Percentiles rank a stretch among this genome's conserved stretches.
Evolutionary conservation across 805 yeast species (phyloP).

Genomic region (Middelhovenomyces tepae): DNA sequence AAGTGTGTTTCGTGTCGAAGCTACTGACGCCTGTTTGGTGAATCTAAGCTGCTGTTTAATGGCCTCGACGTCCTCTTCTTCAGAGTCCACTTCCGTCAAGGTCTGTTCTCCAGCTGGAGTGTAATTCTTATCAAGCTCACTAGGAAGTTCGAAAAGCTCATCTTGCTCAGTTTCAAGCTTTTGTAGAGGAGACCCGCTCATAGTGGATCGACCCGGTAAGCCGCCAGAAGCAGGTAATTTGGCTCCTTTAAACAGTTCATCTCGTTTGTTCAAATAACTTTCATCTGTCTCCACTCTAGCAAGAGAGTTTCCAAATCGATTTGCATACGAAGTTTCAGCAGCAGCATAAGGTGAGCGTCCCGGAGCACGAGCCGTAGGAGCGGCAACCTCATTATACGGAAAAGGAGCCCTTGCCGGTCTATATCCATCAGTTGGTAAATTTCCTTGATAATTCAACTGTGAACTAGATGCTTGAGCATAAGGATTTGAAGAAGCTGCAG

Average conservation of each 20-base stretch:
- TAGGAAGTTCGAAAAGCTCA: slow-evolving; percentile 21
- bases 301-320: slow-evolving; percentile 12
- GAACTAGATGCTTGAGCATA: slow-evolving; percentile 4
- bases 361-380: neutral
- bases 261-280: slow-evolving; percentile 15
- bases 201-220: neutral
- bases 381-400: neutral
- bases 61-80: slow-evolving; percentile 84
- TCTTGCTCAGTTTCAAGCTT: slow-evolving; percentile 20
- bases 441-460: neutral
- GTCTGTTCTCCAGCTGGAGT: slow-evolving; percentile 11
- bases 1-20: slow-evolving; percentile 76
- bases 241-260: slow-evolving; percentile 23
- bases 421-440: neutral
- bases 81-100: slow-evolving; percentile 24
- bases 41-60: slow-evolving; percentile 75
- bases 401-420: slow-evolving; percentile 3
- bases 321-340: slow-evolving; percentile 14
- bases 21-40: slow-evolving; percentile 78
- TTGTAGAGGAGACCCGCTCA: slow-evolving; percentile 1
- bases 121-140: slow-evolving; percentile 15
- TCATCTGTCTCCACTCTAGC: slow-evolving; percentile 13
- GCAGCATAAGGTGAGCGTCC: slow-evolving; percentile 15
- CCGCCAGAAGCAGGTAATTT: slow-evolving; percentile 2
- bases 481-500: slow-evolving; percentile 9